Evolutionary conservation across 2,329 filamentous ascomycete genomes (phyloP).

Genomic region (Aspergillus bombycis): DNA sequence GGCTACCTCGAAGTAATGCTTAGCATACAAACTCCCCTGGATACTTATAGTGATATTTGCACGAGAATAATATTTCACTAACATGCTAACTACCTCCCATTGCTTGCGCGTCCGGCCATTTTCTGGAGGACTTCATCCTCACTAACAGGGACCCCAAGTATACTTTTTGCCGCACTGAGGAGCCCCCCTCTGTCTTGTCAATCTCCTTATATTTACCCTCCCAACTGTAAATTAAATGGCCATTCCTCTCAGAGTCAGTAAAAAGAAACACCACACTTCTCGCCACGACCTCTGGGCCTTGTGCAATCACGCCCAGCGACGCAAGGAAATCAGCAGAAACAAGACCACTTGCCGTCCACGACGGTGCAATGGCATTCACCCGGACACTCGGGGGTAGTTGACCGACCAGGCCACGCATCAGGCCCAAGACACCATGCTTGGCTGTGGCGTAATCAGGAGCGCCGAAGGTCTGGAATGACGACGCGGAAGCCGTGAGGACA

Average conservation of each 20-base stretch:
- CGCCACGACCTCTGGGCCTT: not conserved
- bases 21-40: too few species aligned
- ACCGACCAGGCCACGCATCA: not conserved
- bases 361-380: not conserved
- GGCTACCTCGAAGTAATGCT: too few species aligned
- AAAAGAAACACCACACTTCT: not conserved
- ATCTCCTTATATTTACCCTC: not conserved
- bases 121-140: not conserved
- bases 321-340: not conserved
- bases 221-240: not conserved
- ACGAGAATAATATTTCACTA: not conserved
- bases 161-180: not conserved
- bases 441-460: not conserved
- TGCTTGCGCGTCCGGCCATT: not conserved
- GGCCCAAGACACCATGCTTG: not conserved
- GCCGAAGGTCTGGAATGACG: not conserved
- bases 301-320: not conserved
- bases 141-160: not conserved
- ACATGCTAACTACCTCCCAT: not conserved
- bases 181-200: not conserved
- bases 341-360: not conserved
- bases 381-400: not conserved
- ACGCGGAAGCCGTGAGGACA: not conserved
- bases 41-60: not conserved
- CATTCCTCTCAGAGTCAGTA: not conserved